Conservation (phyloP, 345 rosid genomes). For the Murraya paniculata region DNA sequence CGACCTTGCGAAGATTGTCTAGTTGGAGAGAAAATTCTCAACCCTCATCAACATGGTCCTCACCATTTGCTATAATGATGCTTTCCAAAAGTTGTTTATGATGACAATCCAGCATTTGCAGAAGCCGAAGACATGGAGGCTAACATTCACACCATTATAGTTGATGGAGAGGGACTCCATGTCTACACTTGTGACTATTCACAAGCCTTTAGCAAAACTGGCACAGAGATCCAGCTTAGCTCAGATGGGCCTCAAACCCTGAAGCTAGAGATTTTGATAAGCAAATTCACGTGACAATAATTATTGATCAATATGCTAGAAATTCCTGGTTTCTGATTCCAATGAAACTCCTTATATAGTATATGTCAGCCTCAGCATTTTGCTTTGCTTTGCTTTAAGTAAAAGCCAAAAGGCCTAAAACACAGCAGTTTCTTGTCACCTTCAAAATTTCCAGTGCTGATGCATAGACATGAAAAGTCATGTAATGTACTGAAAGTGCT, state of each 20-base stretch:
- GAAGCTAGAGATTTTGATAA: not conserved
- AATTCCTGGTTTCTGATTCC: not conserved
- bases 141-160: not conserved
- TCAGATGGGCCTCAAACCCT: not conserved
- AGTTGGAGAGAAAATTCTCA: not conserved
- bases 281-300: not conserved
- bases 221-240: not conserved
- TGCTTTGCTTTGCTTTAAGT: not conserved
- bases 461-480: not conserved
- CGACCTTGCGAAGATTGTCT: not conserved
- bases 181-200: not conserved
- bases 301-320: too few relatives aligned
- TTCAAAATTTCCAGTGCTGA: not conserved
- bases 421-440: not conserved
- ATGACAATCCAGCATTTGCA: not conserved
- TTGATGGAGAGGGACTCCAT: not conserved
- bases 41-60: not conserved
- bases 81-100: not conserved
- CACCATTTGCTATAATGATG: not conserved
- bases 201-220: not conserved
- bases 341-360: not conserved
- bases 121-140: not conserved
- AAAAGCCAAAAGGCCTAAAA: not conserved
- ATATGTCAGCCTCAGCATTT: not conserved
- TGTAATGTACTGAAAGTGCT: not conserved